phyloP scores from a whole-genome alignment of 1,284 basidiomycete genomes.

The Ganoderma lucidum region DNA sequence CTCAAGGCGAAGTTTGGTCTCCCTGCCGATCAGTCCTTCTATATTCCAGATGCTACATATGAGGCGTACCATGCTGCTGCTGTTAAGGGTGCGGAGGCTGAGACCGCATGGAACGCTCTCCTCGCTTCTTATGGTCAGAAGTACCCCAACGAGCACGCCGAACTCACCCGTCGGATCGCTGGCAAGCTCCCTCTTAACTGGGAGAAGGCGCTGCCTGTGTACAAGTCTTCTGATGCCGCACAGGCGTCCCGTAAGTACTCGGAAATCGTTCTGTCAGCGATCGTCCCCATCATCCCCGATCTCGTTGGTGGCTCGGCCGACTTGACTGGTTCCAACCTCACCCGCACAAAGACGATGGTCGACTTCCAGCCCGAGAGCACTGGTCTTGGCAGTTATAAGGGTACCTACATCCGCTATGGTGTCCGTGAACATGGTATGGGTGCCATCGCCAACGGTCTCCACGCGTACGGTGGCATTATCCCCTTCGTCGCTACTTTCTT shows the following conservation, averaged over 20 bases:
- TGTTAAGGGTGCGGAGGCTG: conserved; percentile 76
- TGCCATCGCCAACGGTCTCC: conserved; percentile 91
- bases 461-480: conserved; percentile 86
- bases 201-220: conserved; percentile 88
- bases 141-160: conserved; percentile 86
- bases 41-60: conserved; percentile 81
- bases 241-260: conserved; percentile 94
- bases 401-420: conserved; percentile 95
- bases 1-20: conserved; percentile 91
- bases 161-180: conserved; percentile 85
- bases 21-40: conserved; percentile 82
- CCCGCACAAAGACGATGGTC: conserved; percentile 81
- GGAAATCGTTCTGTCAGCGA: conserved; percentile 85
- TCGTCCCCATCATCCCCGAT: conserved; percentile 84
- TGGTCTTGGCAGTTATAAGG: conserved; percentile 84
- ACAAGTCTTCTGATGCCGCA: conserved; percentile 83
- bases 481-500: conserved; percentile 92
- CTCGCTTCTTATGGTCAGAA: conserved; percentile 79
- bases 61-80: conserved; percentile 73
- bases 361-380: conserved; percentile 95
- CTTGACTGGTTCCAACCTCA: conserved; percentile 92
- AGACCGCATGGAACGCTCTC: conserved; percentile 80
- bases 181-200: conserved; percentile 87
- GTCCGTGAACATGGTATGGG: conserved; percentile 98
- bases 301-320: conserved; percentile 92